phyloP scores from a whole-genome alignment of 441 rosid genomes.

The Brassica balearica region DNA sequence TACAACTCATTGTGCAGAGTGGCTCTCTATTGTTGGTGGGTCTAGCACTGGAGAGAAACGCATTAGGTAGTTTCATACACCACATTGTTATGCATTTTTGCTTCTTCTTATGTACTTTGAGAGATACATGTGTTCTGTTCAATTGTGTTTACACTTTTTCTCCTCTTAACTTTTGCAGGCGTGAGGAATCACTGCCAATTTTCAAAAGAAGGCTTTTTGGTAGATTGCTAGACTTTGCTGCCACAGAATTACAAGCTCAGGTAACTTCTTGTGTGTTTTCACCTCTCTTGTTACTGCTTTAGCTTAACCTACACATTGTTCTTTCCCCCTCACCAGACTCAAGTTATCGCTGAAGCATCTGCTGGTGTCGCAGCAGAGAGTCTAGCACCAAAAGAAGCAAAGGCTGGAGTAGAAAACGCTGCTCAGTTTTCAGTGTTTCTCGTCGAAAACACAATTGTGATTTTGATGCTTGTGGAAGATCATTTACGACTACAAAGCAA shows the following conservation, averaged over 20 bases:
- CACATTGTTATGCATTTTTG: background rate
- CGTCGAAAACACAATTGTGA: slow-evolving; percentile 97
- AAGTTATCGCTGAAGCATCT: slow-evolving; percentile 98
- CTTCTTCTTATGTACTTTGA: slow-evolving; percentile 14
- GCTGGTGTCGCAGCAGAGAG: slow-evolving; percentile 99
- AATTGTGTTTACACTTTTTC: background rate
- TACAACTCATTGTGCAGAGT: slow-evolving; percentile 98
- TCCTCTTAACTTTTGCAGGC: slow-evolving; percentile 56
- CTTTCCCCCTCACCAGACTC: slow-evolving; percentile 69
- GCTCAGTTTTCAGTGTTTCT: slow-evolving; percentile 93
- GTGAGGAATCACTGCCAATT: slow-evolving; percentile 90
- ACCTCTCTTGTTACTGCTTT: slow-evolving; percentile 22
- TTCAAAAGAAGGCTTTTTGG: slow-evolving; percentile 96
- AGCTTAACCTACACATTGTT: slow-evolving; percentile 37
- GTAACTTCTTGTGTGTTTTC: slow-evolving; percentile 45
- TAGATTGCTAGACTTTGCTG: slow-evolving; percentile 90
- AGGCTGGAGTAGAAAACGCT: slow-evolving; percentile 84
- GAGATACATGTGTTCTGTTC: slow-evolving; percentile 3
- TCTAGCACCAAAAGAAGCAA: slow-evolving; percentile 80
- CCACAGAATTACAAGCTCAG: slow-evolving; percentile 96
- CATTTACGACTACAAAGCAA: slow-evolving; percentile 94
- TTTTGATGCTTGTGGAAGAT: slow-evolving; percentile 97
- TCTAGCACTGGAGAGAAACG: slow-evolving; percentile 96
- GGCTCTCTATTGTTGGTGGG: slow-evolving; percentile 98
- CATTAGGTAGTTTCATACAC: slow-evolving; percentile 59